Conservation (phyloP, 73 alveolate species). For the Tetrahymena thermophila region DNA sequence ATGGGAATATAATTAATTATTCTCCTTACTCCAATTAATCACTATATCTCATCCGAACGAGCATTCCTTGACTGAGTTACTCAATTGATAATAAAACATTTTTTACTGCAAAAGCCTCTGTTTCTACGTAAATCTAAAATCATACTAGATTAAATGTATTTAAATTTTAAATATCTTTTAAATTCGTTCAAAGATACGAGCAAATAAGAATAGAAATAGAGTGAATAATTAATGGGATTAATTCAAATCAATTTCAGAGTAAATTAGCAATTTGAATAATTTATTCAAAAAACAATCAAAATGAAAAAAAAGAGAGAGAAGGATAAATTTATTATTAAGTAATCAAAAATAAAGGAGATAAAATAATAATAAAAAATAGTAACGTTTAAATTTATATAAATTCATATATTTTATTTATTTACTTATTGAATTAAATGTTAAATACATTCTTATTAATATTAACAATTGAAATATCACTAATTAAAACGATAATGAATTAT, state of each 20-base stretch:
- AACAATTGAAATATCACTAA: neutral
- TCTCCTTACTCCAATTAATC: neutral
- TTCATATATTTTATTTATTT: too few species aligned
- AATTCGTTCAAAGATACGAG: neutral
- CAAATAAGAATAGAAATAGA: neutral
- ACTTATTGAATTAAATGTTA: neutral
- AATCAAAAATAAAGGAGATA: neutral
- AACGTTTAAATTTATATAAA: neutral
- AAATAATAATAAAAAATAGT: neutral
- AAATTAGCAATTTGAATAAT: too few species aligned
- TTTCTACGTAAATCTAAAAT: too few species aligned
- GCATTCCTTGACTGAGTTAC: neutral
- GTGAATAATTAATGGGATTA: too few species aligned
- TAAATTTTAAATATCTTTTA: neutral
- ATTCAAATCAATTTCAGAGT: neutral
- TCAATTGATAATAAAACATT: too few species aligned
- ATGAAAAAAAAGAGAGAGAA: neutral
- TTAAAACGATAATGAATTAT: neutral
- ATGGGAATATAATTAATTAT: neutral
- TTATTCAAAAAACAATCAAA: neutral
- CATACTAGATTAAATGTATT: neutral
- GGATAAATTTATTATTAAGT: neutral
- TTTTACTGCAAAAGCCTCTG: neutral
- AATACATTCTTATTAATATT: neutral
- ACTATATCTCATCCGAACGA: neutral